A percentile compares a stretch with the other conserved stretches of the same genome.
phyloP scores from a whole-genome alignment of 2,329 filamentous ascomycete genomes.

The Tolypocladium tropicale region DNA sequence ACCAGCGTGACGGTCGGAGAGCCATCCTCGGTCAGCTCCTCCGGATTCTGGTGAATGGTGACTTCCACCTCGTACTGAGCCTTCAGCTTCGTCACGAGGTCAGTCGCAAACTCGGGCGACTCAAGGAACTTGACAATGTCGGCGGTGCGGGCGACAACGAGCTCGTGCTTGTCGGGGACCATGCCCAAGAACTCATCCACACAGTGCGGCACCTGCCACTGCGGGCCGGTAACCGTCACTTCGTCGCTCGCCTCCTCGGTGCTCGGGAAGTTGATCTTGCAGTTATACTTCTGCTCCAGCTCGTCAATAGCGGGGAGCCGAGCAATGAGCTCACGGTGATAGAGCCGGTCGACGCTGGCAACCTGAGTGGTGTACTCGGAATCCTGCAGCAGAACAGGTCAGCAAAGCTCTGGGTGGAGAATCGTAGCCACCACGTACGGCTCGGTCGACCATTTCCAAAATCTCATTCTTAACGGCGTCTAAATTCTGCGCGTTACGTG shows the following conservation, averaged over 20 bases:
- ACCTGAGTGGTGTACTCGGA: slow-evolving; percentile 94
- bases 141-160: slow-evolving; percentile 67
- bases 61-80: slow-evolving; percentile 87
- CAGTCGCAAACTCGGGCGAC: slow-evolving; percentile 69
- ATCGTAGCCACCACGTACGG: slow-evolving; percentile 40
- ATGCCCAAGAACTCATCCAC: slow-evolving; percentile 95
- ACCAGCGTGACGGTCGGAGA: slow-evolving; percentile 52
- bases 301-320: slow-evolving; percentile 85
- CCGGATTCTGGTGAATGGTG: slow-evolving; percentile 55
- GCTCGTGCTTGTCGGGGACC: slow-evolving; percentile 92
- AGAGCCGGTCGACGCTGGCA: slow-evolving; percentile 86
- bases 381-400: slow-evolving; percentile 43
- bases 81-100: slow-evolving; percentile 76
- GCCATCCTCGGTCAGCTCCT: slow-evolving; percentile 47
- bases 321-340: slow-evolving; percentile 86
- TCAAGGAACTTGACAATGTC: slow-evolving; percentile 74
- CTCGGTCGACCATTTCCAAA: slow-evolving; percentile 97
- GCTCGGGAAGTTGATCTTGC: slow-evolving; percentile 97
- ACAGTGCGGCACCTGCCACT: slow-evolving; percentile 96
- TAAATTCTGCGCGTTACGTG: slow-evolving; percentile 90
- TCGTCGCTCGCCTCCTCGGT: slow-evolving; percentile 96
- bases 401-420: slow-evolving; percentile 1
- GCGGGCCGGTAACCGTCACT: slow-evolving; percentile 88
- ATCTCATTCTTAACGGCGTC: slow-evolving; percentile 98
- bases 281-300: slow-evolving; percentile 98